Evolutionary conservation across 495 filamentous ascomycete species (phyloP).

Genomic region (Paragyromitra xinjiangensis): DNA sequence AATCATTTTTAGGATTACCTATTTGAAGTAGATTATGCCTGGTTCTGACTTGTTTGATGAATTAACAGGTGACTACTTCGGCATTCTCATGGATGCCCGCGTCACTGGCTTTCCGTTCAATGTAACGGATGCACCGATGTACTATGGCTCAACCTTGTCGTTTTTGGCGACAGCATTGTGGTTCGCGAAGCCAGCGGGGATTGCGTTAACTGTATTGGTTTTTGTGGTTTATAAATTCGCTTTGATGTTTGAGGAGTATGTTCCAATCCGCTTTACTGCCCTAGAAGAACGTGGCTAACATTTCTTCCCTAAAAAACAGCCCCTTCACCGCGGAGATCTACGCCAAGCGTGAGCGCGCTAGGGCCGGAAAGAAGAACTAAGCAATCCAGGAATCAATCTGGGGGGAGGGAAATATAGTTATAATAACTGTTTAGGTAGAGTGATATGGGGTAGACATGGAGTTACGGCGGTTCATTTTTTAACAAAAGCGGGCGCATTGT

Average conservation of each 20-base stretch:
- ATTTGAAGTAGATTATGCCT: not conserved
- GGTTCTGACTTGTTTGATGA: constrained; percentile 19
- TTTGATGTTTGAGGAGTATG: constrained; percentile 86
- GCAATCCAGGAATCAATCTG: constrained; percentile 28
- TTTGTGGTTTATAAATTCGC: constrained; percentile 82
- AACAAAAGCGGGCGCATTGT: constrained; percentile 27
- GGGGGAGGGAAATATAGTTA: not conserved
- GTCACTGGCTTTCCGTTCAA: constrained; percentile 97
- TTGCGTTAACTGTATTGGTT: constrained; percentile 79
- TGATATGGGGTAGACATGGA: constrained; percentile 28
- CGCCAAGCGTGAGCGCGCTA: constrained; percentile 78
- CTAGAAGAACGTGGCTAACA: constrained; percentile 18
- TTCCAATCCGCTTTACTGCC: constrained; percentile 20
- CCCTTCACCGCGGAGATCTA: constrained; percentile 97
- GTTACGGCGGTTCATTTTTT: constrained; percentile 37
- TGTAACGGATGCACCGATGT: constrained; percentile 92
- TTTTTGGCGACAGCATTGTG: constrained; percentile 90
- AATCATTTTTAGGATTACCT: not conserved
- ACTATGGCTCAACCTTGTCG: constrained; percentile 89
- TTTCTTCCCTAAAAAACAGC: constrained; percentile 58
- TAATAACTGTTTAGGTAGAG: constrained; percentile 9
- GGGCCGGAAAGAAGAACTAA: constrained; percentile 60
- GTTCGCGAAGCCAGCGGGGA: constrained; percentile 86
- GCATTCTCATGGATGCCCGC: constrained; percentile 93
- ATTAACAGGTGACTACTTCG: constrained; percentile 85